Evolutionary conservation across 1,284 basidiomycete genomes (phyloP).

Genomic region (Kwoniella shivajii): DNA sequence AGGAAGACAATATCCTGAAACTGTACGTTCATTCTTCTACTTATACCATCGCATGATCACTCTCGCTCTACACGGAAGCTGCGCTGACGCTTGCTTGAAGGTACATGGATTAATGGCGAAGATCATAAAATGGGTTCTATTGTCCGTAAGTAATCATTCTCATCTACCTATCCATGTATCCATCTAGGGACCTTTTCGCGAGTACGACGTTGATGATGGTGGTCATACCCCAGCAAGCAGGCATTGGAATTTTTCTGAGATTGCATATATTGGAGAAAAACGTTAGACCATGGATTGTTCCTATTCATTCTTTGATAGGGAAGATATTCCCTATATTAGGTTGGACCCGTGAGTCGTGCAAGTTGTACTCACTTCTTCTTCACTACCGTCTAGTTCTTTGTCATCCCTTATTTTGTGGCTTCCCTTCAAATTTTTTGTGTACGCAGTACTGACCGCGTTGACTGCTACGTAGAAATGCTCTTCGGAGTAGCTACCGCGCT

Average conservation of each 20-base stretch:
- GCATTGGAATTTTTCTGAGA: slow-evolving; percentile 86
- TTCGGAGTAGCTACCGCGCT: slow-evolving; percentile 53
- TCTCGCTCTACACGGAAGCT: neutral
- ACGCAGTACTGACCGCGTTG: neutral
- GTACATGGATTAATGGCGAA: slow-evolving; percentile 70
- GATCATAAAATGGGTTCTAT: slow-evolving; percentile 68
- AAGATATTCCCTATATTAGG: slow-evolving; percentile 83
- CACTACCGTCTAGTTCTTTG: neutral
- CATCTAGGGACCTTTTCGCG: too few species aligned
- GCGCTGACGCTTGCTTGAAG: slow-evolving; percentile 22
- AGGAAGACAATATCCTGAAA: slow-evolving; percentile 70
- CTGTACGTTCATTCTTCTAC: slow-evolving; percentile 50
- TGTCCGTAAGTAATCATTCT: slow-evolving; percentile 53
- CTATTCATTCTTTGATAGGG: slow-evolving; percentile 76
- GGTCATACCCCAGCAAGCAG: slow-evolving; percentile 60
- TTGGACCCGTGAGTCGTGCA: slow-evolving; percentile 71
- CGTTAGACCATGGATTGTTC: slow-evolving; percentile 72
- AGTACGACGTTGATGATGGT: neutral
- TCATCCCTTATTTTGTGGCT: too few species aligned
- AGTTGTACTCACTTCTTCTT: slow-evolving; percentile 57
- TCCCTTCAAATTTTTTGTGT: neutral
- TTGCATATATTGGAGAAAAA: slow-evolving; percentile 82
- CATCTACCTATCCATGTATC: too few species aligned
- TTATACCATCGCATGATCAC: neutral
- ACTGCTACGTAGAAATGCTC: slow-evolving; percentile 45